These are phyloP conservation scores for Calonectria ilicicola DNA, from an alignment of 2,329 filamentous ascomycete species.

Conservation along the genomic window DNA sequence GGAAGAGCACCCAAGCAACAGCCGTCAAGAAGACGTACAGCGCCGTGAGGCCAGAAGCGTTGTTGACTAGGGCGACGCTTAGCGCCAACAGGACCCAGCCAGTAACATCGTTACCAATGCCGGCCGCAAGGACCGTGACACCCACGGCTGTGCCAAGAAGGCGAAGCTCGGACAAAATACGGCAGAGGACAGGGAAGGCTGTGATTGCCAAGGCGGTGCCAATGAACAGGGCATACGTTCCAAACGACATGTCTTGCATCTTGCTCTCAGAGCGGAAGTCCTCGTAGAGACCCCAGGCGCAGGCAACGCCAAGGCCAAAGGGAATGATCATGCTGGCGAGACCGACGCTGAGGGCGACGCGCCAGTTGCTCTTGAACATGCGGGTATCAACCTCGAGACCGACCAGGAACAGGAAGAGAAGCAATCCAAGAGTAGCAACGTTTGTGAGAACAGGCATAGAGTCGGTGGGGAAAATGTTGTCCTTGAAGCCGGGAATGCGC, in stretches of 20 bases:
- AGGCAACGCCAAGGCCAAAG: conserved; percentile 83
- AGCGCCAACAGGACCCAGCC: conserved; percentile 91
- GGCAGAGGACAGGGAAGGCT: conserved; percentile 89
- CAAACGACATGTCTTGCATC: conserved; percentile 59
- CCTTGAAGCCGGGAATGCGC: conserved; percentile 82
- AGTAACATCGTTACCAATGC: conserved; percentile 86
- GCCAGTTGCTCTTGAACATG: conserved; percentile 84
- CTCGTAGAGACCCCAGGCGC: conserved; percentile 85
- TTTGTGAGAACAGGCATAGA: conserved; percentile 82
- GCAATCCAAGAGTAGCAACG: conserved; percentile 85
- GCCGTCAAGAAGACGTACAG: conserved; percentile 85
- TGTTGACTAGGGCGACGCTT: conserved; percentile 93
- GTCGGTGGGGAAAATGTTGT: conserved; percentile 79
- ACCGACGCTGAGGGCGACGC: conserved; percentile 80
- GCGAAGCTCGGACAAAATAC: conserved; percentile 92
- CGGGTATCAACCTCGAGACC: conserved; percentile 88
- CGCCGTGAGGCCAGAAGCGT: conserved; percentile 82
- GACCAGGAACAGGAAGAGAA: conserved; percentile 89
- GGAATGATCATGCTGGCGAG: conserved; percentile 84
- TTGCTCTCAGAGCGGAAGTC: conserved; percentile 68
- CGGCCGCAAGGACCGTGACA: conserved; percentile 88
- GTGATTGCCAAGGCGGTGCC: conserved; percentile 96
- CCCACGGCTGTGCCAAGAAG: conserved; percentile 86
- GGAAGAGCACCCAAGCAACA: conserved; percentile 80
- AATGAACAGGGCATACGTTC: conserved; percentile 77